These are phyloP conservation scores for Leishmania martiniquensis DNA, from an alignment of 208 protist genomes.

Conservation along the genomic window DNA sequence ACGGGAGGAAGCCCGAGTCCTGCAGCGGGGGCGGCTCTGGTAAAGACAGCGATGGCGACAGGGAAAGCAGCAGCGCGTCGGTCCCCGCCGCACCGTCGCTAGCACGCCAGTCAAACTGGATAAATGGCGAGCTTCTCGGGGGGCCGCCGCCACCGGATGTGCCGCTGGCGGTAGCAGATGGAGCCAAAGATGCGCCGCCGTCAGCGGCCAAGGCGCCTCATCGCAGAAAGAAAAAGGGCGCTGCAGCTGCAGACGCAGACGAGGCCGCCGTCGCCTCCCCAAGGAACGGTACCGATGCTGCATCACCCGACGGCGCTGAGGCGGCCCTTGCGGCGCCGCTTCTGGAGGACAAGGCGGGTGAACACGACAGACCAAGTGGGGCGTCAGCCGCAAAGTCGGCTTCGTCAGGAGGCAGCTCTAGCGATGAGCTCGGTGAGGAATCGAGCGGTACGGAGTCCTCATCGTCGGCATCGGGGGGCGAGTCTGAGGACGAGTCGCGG, in stretches of 20 bases:
- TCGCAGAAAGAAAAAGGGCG: not conserved
- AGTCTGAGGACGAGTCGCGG: not conserved
- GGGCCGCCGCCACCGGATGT: conserved; percentile 10
- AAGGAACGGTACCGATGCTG: not conserved
- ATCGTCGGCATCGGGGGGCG: conserved; percentile 1
- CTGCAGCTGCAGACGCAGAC: not conserved
- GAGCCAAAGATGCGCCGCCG: not conserved
- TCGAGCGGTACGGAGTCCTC: conserved; percentile 27
- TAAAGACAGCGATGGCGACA: not conserved
- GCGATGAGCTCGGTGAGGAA: conserved; percentile 21
- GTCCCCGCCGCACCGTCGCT: not conserved
- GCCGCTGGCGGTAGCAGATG: not conserved
- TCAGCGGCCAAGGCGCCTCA: too few species aligned
- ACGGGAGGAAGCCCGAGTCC: not conserved
- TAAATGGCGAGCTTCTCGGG: conserved; percentile 16
- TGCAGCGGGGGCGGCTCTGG: not conserved
- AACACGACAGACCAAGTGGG: conserved; percentile 1
- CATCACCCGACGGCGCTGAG: not conserved
- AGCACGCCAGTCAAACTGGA: conserved; percentile 27
- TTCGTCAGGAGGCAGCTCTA: not conserved
- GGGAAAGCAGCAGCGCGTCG: conserved; percentile 6
- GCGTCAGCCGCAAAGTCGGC: not conserved
- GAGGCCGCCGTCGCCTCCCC: not conserved
- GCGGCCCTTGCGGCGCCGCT: not conserved
- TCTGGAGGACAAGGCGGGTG: not conserved